Evolutionary conservation across 352 stramenopile genomes (phyloP).

Genomic region (Phytophthora citricola): DNA sequence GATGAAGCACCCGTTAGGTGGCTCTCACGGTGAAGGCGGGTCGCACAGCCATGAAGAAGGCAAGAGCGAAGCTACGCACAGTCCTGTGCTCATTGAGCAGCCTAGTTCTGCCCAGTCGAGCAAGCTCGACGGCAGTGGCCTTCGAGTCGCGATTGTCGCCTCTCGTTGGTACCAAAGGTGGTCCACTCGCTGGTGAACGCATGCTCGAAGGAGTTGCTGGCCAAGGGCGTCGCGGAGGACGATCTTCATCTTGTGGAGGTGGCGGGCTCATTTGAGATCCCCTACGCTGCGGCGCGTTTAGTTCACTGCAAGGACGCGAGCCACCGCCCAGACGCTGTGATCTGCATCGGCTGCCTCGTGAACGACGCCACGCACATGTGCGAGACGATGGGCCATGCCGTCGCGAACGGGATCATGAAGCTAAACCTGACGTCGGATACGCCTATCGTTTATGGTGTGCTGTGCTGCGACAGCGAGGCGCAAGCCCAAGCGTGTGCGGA

Average conservation of each 20-base stretch:
- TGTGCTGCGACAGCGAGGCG: conserved; percentile 93
- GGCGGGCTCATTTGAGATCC: conserved; percentile 95
- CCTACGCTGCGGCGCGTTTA: conserved; percentile 88
- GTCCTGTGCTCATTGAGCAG: conserved; percentile 46
- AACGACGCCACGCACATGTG: conserved; percentile 98
- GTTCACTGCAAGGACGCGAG: conserved; percentile 70
- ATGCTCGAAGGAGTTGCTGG: conserved; percentile 63
- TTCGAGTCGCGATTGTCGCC: conserved; percentile 66
- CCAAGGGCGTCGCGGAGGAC: conserved; percentile 56
- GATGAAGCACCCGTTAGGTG: conserved; percentile 23
- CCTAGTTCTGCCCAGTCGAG: conserved; percentile 36
- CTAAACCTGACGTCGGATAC: conserved; percentile 93
- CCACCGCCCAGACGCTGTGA: conserved; percentile 93
- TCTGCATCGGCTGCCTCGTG: conserved; percentile 95
- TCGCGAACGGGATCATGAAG: conserved; percentile 96
- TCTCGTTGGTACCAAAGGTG: conserved; percentile 67
- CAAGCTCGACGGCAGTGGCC: conserved; percentile 37
- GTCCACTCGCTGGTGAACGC: conserved; percentile 53
- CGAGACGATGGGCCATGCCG: conserved; percentile 97
- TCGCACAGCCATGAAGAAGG: conserved; percentile 21
- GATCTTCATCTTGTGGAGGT: conserved; percentile 78
- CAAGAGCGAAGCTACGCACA: conserved; percentile 24
- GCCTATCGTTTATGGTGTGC: conserved; percentile 88
- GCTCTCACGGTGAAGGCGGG: conserved; percentile 4
- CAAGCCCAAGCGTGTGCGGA: conserved; percentile 90